Evolutionary conservation across 371 early-diverging fungal species (phyloP).

Genomic region (Mortierella sp.): DNA sequence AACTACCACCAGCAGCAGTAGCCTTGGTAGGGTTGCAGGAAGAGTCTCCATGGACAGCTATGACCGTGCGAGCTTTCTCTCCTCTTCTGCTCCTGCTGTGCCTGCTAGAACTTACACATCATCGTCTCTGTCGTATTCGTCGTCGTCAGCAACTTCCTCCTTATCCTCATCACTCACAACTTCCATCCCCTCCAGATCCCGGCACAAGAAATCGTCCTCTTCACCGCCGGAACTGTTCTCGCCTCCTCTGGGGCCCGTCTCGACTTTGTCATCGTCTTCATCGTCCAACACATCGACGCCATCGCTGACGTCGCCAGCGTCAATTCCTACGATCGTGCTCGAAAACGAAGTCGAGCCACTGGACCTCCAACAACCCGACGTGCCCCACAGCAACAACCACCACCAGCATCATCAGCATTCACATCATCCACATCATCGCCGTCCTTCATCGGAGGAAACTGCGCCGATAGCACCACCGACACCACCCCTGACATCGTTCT

Average conservation of each 20-base stretch:
- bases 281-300: conserved; percentile 11
- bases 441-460: conserved; percentile 1
- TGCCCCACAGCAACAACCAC: background rate
- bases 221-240: conserved; percentile 36
- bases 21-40: conserved; percentile 9
- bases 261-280: conserved; percentile 15
- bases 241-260: conserved; percentile 30
- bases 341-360: conserved; percentile 46
- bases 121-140: background rate
- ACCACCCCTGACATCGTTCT: conserved; percentile 21
- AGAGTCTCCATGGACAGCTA: conserved; percentile 44
- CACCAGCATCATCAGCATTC: background rate
- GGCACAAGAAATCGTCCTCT: conserved; percentile 49
- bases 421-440: background rate
- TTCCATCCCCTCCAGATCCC: conserved; percentile 11
- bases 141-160: background rate
- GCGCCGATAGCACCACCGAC: background rate
- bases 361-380: conserved; percentile 7
- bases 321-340: conserved; percentile 19
- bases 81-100: conserved; percentile 9
- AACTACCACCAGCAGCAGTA: too few species aligned
- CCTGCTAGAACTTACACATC: background rate
- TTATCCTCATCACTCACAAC: background rate
- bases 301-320: conserved; percentile 18
- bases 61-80: conserved; percentile 31